Evolutionary conservation across 129 eudicot genomes (phyloP), one percentile per base, ranked within the genome.

Genomic region (Lonicera japonica): DNA sequence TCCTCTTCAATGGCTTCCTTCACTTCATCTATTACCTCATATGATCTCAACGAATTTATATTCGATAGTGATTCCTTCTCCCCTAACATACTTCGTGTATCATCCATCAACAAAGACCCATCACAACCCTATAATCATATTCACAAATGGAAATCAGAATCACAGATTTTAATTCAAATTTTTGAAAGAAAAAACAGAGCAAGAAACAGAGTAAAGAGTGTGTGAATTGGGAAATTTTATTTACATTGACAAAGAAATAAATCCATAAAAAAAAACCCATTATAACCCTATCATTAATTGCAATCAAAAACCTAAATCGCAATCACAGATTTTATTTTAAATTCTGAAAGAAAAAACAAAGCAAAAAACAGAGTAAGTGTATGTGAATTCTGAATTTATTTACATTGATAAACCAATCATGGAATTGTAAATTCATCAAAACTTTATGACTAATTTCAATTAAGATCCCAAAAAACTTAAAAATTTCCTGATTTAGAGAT

Each of bases 81-180:
- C 15, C 98, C 98, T 0, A 84, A 65, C 98, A 87, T 92, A 29
- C 40, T 77, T 54, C 90, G 83, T 19, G 98, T 92, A 58, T 92
- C 98, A 72, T 92, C 98, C 70, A 92, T 76, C 82, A 88, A 67
- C 84, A 94, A 7, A 67, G 99, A 94, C 5, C 81, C 99, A 77
- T 94, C 99, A 74, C 96, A 94, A 5, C 99, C 99, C 99, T 91
- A 56, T 24, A 64, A 43, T 2, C 5, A n/a, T 0, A 23, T 25
- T 4, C 51, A 21, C 0, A 24, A 25, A 36, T 29, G 14, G 24
- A 17, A 63, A 11, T 46, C 45, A 17, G 47, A 24, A 20, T 23
- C 56, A 60, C 21, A 2, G 34, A 18, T 1, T n/a, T n/a, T 10
- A 64, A 0, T 4, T 52, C 23, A 24, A 17, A 0, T 8, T 25